Base-by-base conservation (phyloP, 2,329 filamentous ascomycete species). In the Sarocladium brachiariae region DNA sequence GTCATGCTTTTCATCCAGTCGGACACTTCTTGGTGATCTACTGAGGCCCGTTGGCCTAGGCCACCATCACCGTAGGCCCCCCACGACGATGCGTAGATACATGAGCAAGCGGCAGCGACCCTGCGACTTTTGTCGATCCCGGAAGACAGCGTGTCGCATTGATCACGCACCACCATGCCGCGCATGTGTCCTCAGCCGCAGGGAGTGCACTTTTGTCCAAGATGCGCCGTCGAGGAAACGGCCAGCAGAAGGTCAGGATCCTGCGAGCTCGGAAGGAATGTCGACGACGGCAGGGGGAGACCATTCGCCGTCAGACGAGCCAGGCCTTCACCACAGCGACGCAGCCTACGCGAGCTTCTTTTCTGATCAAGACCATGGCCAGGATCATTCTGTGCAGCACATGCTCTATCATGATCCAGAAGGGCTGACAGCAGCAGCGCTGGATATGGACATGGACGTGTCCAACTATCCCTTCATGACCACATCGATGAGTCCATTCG, bases 81-180 rank as follows among this genome's bases (percentile, higher is more conserved):
- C n/a, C n/a, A n/a, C n/a, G 27, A 47, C 16, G 27, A 56, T 56
- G 53, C 54, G 55, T 46, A 55, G 51, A 33, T 60, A 59, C 31
- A 58, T 59, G 57, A 58, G 56, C 54, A 60, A 59, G 21, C 53
- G 57, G 14, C 57, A 60, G 11, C 61, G 71, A 34, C 70, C 71
- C 4, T 74, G 71, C 58, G 70, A 74, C 55, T 72, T 72, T 56
- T 74, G 70, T 54, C 64, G 70, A 10, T 68, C 67, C 16, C 66
- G 71, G 51, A 70, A 73, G 55, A 68, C 70, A 1, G 70, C 70
- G 9, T 74, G 70, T 55, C 69, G 70, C 51, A 67, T 73, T 38
- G 68, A 72, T 21, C 57, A 54, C 8, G 54, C 61, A 13, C 70
- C 70, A 14, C 70, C 71, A 5, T 73, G 71, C 53, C 66, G 68